Conservation (phyloP, 192 early-diverging fungal genomes). For the Backusella liffmaniae region DNA sequence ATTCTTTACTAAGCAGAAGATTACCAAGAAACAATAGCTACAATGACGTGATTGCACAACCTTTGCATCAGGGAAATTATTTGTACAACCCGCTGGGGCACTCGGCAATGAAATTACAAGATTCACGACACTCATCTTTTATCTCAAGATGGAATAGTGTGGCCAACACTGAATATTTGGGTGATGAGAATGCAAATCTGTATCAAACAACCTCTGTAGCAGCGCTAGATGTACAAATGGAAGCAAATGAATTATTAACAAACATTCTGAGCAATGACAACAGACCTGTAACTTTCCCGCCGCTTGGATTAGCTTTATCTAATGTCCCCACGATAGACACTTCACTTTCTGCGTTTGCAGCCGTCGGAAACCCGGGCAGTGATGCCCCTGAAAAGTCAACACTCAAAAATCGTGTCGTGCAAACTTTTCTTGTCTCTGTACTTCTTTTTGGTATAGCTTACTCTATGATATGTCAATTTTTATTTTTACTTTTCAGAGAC, state of each 20-base stretch:
- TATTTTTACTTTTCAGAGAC: constrained; percentile 31
- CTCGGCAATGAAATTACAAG: not conserved
- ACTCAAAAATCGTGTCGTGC: constrained; percentile 14
- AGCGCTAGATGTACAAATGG: constrained; percentile 24
- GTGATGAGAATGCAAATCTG: constrained; percentile 14
- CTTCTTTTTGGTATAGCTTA: constrained; percentile 31
- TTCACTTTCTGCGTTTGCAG: constrained; percentile 20
- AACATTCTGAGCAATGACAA: not conserved
- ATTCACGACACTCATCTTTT: not conserved
- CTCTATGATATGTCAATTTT: constrained; percentile 34
- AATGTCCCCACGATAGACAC: constrained; percentile 29
- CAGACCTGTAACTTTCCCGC: constrained; percentile 18
- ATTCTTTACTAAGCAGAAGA: constrained; percentile 7
- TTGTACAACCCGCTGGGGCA: constrained; percentile 8
- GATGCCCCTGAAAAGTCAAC: constrained; percentile 13
- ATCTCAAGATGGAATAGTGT: constrained; percentile 3
- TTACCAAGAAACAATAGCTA: not conserved
- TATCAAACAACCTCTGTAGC: constrained; percentile 10
- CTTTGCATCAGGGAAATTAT: not conserved
- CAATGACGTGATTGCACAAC: not conserved
- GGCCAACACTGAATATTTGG: constrained; percentile 28
- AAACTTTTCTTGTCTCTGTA: constrained; percentile 23
- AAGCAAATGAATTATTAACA: constrained; percentile 20
- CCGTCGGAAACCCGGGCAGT: not conserved
- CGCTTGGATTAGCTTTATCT: constrained; percentile 31